These are phyloP conservation scores for Trichoderma erinaceum DNA, from an alignment of 495 filamentous ascomycete genomes.

Conservation along the genomic window DNA sequence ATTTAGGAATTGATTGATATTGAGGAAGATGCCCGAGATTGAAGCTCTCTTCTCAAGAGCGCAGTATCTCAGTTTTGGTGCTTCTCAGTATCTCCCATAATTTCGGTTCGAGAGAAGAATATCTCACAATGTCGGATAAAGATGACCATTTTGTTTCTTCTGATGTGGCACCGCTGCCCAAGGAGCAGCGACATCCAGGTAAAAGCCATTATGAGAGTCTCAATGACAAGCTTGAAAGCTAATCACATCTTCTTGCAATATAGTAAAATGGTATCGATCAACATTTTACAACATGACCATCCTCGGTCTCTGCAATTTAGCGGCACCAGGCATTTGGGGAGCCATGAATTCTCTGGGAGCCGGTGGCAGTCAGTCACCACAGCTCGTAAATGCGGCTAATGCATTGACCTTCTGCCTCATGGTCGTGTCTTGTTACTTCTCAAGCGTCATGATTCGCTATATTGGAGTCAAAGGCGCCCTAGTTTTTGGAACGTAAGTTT, in stretches of 20 bases:
- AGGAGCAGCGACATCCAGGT: conserved; percentile 25
- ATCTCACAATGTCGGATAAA: not conserved
- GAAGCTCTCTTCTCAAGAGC: too few species aligned
- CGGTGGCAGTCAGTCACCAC: conserved; percentile 55
- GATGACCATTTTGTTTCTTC: not conserved
- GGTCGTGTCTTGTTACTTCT: conserved; percentile 55
- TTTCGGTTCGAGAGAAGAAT: not conserved
- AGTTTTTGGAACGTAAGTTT: conserved; percentile 49
- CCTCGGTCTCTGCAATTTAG: conserved; percentile 56
- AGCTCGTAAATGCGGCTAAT: conserved; percentile 65
- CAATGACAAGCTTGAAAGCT: conserved; percentile 10
- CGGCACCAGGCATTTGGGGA: conserved; percentile 60
- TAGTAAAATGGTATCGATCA: conserved; percentile 60
- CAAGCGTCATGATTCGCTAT: conserved; percentile 47
- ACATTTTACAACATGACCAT: conserved; percentile 60
- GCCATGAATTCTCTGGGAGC: conserved; percentile 67
- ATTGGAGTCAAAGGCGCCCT: conserved; percentile 61
- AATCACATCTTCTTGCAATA: not conserved
- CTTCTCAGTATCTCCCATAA: not conserved
- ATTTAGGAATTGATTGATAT: conserved; percentile 5
- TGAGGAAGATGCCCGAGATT: not conserved
- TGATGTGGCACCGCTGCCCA: conserved; percentile 19
- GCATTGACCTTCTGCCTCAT: conserved; percentile 61
- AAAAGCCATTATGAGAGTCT: not conserved
- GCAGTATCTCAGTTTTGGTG: not conserved